Conservation (phyloP, 805 yeast genomes). For the Blastobotrys chiropterorum region DNA sequence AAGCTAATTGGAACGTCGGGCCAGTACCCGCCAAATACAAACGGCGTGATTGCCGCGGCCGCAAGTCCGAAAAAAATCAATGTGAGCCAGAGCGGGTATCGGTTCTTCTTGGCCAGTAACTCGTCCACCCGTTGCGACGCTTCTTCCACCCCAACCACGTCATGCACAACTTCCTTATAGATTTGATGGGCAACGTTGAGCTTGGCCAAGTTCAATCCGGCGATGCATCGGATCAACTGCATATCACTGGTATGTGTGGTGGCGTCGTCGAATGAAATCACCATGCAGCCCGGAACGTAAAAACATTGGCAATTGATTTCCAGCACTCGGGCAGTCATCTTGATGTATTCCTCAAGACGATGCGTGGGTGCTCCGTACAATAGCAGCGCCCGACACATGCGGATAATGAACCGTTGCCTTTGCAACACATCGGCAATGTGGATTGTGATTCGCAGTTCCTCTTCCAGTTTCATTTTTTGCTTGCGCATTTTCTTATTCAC, state of each 20-base stretch:
- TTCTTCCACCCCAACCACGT: slow-evolving; percentile 79
- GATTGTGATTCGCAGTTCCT: slow-evolving; percentile 68
- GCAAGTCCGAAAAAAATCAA: slow-evolving; percentile 76
- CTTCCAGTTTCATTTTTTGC: slow-evolving; percentile 31
- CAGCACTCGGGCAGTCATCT: slow-evolving; percentile 83
- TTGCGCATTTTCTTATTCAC: slow-evolving; percentile 13
- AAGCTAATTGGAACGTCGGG: slow-evolving; percentile 77
- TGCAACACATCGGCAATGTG: slow-evolving; percentile 87
- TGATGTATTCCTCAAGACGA: slow-evolving; percentile 86
- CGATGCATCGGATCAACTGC: slow-evolving; percentile 78
- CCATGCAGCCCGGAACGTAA: slow-evolving; percentile 93
- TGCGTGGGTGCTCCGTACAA: slow-evolving; percentile 95
- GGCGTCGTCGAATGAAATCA: slow-evolving; percentile 87
- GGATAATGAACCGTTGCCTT: slow-evolving; percentile 76
- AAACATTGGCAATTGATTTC: slow-evolving; percentile 91
- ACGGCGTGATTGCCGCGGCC: slow-evolving; percentile 78
- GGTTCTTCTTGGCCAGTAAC: slow-evolving; percentile 51
- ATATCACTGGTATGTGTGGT: slow-evolving; percentile 93
- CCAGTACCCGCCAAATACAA: slow-evolving; percentile 89
- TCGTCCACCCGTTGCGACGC: slow-evolving; percentile 68
- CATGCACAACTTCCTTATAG: slow-evolving; percentile 88
- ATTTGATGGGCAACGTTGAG: slow-evolving; percentile 75
- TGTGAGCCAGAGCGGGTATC: slow-evolving; percentile 70
- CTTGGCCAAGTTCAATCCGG: slow-evolving; percentile 78
- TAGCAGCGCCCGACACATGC: slow-evolving; percentile 87